phyloP scores from a whole-genome alignment of 768 basidiomycete species.

The Termitomyces sp. region DNA sequence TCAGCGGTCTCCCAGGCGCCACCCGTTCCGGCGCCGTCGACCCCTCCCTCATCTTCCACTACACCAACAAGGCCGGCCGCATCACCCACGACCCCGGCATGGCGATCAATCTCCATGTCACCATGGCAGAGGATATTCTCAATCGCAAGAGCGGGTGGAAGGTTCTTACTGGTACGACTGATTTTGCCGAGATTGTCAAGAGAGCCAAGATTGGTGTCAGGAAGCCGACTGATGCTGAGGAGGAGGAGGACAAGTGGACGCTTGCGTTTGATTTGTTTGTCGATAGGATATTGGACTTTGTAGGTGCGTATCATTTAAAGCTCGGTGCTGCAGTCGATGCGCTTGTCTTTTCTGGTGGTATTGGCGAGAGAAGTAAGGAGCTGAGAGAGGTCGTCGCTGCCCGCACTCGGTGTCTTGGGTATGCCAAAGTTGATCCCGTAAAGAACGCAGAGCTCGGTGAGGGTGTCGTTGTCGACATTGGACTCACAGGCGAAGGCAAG shows the following conservation, averaged over 20 bases:
- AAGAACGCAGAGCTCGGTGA: slow-evolving; percentile 40
- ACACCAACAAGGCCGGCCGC: slow-evolving; percentile 45
- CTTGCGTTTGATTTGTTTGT: slow-evolving; percentile 78
- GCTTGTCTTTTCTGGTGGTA: slow-evolving; percentile 82
- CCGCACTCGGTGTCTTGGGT: slow-evolving; percentile 57
- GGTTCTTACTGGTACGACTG: slow-evolving; percentile 71
- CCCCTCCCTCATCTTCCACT: slow-evolving; percentile 85
- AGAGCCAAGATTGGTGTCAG: slow-evolving; percentile 25
- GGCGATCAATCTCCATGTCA: slow-evolving; percentile 46
- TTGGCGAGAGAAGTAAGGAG: slow-evolving; percentile 69
- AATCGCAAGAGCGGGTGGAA: slow-evolving; percentile 78
- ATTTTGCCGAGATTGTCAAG: slow-evolving; percentile 67
- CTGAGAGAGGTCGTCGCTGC: slow-evolving; percentile 55
- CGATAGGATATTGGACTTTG: slow-evolving; percentile 67
- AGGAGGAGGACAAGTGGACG: slow-evolving; percentile 19
- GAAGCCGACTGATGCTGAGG: background rate
- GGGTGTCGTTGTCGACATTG: slow-evolving; percentile 44
- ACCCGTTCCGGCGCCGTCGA: slow-evolving; percentile 83
- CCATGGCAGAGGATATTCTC: slow-evolving; percentile 64
- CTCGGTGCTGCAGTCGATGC: slow-evolving; percentile 67
- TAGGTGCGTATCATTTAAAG: slow-evolving; percentile 74
- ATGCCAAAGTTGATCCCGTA: slow-evolving; percentile 37
- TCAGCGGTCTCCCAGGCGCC: slow-evolving; percentile 85
- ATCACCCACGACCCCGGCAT: slow-evolving; percentile 50
- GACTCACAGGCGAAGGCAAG: slow-evolving; percentile 18